A percentile compares a stretch with the other conserved stretches of the same genome.
phyloP scores from a whole-genome alignment of 2,329 filamentous ascomycete species.

The Colletotrichum tropicale region DNA sequence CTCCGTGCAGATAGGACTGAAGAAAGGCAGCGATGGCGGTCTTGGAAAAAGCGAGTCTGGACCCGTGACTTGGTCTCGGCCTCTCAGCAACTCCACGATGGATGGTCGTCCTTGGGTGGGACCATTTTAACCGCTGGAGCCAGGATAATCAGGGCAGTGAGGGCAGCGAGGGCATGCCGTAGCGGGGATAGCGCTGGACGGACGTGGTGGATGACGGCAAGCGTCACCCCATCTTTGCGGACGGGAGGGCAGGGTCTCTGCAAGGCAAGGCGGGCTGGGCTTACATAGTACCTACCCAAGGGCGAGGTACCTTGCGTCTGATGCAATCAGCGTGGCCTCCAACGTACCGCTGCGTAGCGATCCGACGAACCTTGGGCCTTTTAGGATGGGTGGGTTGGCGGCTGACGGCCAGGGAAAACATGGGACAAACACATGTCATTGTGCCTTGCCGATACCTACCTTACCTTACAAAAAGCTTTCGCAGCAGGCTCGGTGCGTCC shows the following conservation, averaged over 20 bases:
- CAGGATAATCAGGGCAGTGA: neutral
- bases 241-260: neutral
- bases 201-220: slow-evolving; percentile 6
- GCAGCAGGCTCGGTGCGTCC: neutral
- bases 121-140: slow-evolving; percentile 5
- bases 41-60: neutral
- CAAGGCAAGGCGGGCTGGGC: neutral
- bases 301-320: neutral
- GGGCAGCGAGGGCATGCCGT: neutral
- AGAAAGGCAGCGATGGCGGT: neutral
- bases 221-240: slow-evolving; percentile 3
- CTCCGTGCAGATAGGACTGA: neutral
- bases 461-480: neutral
- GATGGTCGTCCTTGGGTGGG: neutral
- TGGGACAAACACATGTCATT: slow-evolving; percentile 20
- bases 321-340: neutral
- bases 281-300: neutral
- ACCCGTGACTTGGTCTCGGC: slow-evolving; percentile 4
- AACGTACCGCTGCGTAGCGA: neutral
- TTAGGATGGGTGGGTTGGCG: neutral
- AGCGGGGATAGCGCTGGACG: neutral
- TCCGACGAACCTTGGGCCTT: neutral
- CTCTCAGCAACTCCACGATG: neutral
- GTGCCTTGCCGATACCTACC: neutral
- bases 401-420: neutral